Base-by-base conservation (phyloP, 768 basidiomycete genomes). In the Tulasnella sp. region DNA sequence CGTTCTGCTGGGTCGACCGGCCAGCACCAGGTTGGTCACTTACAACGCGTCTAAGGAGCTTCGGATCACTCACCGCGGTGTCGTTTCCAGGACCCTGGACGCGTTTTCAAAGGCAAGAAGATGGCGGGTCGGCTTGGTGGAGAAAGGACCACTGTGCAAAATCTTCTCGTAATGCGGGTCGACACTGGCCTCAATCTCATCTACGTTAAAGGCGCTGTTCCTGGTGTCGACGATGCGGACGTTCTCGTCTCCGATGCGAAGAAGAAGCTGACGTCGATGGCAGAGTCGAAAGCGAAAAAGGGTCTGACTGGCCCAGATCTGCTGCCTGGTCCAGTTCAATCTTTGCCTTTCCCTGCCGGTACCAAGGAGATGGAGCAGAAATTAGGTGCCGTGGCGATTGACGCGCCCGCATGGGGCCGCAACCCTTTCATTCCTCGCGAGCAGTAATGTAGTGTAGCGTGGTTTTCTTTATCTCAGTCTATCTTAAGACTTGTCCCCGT, bases 21-120 rank as follows among this genome's bases (percentile, higher is more conserved):
- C 86, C 94, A 94, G 83, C 95, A 97, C 85, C 97, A 98, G 89
- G 97, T 96, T 82, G 81, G 89, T n/a, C 31, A 24, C 77, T 31
- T 22, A 14, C 6, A 46, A 14, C 72, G 41, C 77, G n/a, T 22
- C 18, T 40, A 14, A 79, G 75, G 84, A 48, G 75, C 80, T 60
- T 73, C 81, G 64, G 14, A 77, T 22, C 44, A 81, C 20, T 11
- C 2, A 69, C 64, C 34, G 34, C 64, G 28, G 14, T 14, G 64
- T 12, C 44, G 18, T n/a, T 69, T 31, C 14, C 79, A 99, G 96
- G 96, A 98, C 84, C 97, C 98, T 37, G 98, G 98, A 73, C 92
- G 98, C 84, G 89, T 98, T 7, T 96, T 94, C 87, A 98, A 98
- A 4, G 98, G 98, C 50, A 98, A 96, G 88, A 99, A 98, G 89